Conservation (phyloP, 805 yeast species). For the Brettanomyces custersianus region DNA sequence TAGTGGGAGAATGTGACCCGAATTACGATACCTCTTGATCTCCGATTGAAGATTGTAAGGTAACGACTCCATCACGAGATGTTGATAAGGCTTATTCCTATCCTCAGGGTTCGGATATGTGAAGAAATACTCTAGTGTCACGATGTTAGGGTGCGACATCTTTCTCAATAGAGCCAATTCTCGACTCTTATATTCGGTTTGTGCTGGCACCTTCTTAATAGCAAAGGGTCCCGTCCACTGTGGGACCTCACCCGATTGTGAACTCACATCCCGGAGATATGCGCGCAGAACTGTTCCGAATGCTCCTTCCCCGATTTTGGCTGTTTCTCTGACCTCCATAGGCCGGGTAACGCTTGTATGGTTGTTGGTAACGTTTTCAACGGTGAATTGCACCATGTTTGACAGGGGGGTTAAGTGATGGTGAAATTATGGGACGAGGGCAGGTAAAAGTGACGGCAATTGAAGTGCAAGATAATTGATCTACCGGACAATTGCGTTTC, state of each 20-base stretch:
- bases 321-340: constrained; percentile 65
- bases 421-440: no score
- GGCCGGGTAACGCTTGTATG: constrained; percentile 41
- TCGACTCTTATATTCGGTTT: constrained; percentile 76
- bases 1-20: constrained; percentile 54
- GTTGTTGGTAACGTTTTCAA: constrained; percentile 56
- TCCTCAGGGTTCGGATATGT: constrained; percentile 58
- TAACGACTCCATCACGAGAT: constrained; percentile 78
- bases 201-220: constrained; percentile 78
- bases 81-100: constrained; percentile 56
- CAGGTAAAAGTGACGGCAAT: no score
- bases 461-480: no score
- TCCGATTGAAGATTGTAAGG: constrained; percentile 76
- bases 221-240: constrained; percentile 76
- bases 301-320: constrained; percentile 78
- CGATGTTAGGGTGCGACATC: constrained; percentile 75
- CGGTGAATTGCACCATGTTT: constrained; percentile 30
- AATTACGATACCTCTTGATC: constrained; percentile 57
- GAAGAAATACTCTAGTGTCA: constrained; percentile 59
- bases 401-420: no score
- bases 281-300: constrained; percentile 83
- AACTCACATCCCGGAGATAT: constrained; percentile 27
- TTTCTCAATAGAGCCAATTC: constrained; percentile 69
- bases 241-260: constrained; percentile 13
- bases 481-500: no score